Conservation (phyloP, 2,329 filamentous ascomycete genomes). For the Aspergillus eucalypticola region DNA sequence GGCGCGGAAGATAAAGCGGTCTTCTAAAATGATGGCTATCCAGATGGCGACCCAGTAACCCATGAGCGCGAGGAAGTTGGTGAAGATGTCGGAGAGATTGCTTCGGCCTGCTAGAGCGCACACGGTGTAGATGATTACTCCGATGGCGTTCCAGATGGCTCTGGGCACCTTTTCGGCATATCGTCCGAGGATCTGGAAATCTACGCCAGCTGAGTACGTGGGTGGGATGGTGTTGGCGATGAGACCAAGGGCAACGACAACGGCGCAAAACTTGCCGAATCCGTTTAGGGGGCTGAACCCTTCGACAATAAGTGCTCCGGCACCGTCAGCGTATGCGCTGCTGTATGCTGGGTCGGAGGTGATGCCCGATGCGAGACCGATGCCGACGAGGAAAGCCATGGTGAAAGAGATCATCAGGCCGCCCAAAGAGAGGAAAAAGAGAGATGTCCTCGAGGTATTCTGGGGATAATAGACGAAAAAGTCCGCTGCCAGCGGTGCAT, state of each 20-base stretch:
- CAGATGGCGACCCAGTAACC: constrained; percentile 70
- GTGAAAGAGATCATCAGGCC: constrained; percentile 61
- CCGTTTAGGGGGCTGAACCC: constrained; percentile 59
- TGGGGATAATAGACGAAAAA: constrained; percentile 68
- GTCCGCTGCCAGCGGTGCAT: constrained; percentile 63
- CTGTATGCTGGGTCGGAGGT: constrained; percentile 55
- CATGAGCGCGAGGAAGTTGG: constrained; percentile 69
- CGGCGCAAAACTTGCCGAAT: constrained; percentile 68
- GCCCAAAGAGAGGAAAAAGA: constrained; percentile 59
- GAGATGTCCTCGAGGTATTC: constrained; percentile 51
- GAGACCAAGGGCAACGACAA: constrained; percentile 64
- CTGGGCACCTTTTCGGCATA: constrained; percentile 61
- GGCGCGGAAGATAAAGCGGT: constrained; percentile 63
- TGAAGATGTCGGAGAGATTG: constrained; percentile 64
- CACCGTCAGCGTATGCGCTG: constrained; percentile 58
- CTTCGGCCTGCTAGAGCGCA: constrained; percentile 64
- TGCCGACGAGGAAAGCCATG: constrained; percentile 62
- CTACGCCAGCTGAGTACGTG: constrained; percentile 66
- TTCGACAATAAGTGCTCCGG: constrained; percentile 65
- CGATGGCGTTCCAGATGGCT: constrained; percentile 64
- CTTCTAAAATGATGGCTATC: constrained; percentile 60
- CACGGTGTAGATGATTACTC: constrained; percentile 63
- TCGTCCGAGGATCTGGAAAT: constrained; percentile 66
- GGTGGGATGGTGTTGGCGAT: constrained; percentile 67
- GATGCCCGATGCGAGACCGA: constrained; percentile 63